Evolutionary conservation across 257 asterid genomes (phyloP).

Genomic region (Nyctanthes arbortristis): DNA sequence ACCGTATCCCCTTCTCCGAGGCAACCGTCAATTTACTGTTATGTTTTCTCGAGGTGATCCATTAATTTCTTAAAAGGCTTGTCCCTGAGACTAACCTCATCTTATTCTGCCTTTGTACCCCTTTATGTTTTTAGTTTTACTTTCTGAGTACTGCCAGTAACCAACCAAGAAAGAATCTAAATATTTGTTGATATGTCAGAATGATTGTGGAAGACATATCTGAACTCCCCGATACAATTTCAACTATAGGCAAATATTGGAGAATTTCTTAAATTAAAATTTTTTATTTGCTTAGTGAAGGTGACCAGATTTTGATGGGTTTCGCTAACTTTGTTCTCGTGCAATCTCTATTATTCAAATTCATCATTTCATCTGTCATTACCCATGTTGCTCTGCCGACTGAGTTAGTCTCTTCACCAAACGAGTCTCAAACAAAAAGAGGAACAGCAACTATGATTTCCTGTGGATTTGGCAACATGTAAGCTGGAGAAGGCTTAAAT

Average conservation of each 20-base stretch:
- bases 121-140: not conserved
- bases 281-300: no score
- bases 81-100: not conserved
- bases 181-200: no score
- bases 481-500: not conserved
- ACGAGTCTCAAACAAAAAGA: not conserved
- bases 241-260: not conserved
- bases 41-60: not conserved
- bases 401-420: not conserved
- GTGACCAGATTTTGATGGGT: not conserved
- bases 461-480: not conserved
- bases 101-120: not conserved
- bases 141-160: not conserved
- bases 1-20: not conserved
- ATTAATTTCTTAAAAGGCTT: not conserved
- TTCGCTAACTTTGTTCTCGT: not conserved
- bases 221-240: not conserved
- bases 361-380: not conserved
- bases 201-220: not conserved
- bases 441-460: not conserved
- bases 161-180: no score
- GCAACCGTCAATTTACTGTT: not conserved
- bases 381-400: not conserved
- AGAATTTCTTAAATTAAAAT: not conserved
- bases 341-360: not conserved